Base-by-base conservation (phyloP, 192 early-diverging fungal genomes). In the Coemansia sp. region DNA sequence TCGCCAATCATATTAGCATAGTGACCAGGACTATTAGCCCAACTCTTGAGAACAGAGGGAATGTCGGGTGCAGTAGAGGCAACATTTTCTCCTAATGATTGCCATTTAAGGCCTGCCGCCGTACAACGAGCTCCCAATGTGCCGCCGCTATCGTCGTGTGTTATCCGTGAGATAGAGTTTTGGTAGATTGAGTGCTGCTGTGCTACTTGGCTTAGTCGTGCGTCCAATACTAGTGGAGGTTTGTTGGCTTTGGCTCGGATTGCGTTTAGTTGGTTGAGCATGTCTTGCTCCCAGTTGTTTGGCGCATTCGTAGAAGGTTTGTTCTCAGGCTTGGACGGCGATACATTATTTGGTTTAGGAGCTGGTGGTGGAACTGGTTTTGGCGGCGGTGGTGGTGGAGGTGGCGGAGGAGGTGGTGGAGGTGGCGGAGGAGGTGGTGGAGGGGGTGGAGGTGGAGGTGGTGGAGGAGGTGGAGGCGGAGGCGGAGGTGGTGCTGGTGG, bases 171-270 rank as follows among this genome's bases (percentile, higher is more conserved):
- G 26, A 62, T 68, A 16, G 64, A 68, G 19, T 47, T 59, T 68
- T 73, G 74, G 70, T 73, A 81, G 28, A 70, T 21, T 6, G 79
- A 81, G 63, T 81, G 79, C 7, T 30, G 49, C 55, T 81, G 70
- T 4, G 79, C 79, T 63, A 76, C 70, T 28, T 23, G 28, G 66
- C 67, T 76, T 30, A 81, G 63, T 6, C 70, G 38, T 47, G 47
- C 3, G 60, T 77, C 60, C 19, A 81, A 46, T 1, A 14, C 39
- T 46, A 81, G 55, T 8, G 79, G 53, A 14, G 62, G 43, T 58
- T 70, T 77, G 35, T 75, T 75, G 17, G 61, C 58, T 53, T 66
- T 38, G 28, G 79, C 74, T 6, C 79, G 79, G 33, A 77, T 38
- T 5, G 30, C 46, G 53, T 81, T 81, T 11, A 81, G 64, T 42